These are phyloP conservation scores for Auricularia heimuer DNA, from an alignment of 768 basidiomycete genomes.

Conservation along the genomic window DNA sequence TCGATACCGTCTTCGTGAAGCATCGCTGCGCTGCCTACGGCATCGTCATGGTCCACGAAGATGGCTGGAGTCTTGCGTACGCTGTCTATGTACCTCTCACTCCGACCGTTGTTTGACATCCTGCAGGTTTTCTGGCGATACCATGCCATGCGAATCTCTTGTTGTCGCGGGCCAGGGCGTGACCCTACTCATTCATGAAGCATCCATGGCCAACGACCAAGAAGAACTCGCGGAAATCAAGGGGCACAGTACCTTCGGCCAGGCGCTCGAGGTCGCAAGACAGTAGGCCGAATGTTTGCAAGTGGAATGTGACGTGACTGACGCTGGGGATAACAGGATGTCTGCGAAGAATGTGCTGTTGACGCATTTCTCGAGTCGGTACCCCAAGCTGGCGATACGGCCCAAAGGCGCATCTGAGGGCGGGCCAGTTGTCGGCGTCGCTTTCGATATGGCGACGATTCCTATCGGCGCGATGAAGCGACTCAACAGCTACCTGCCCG, in stretches of 20 bases:
- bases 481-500: slow-evolving; percentile 62
- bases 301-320: background rate
- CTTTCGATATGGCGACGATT: slow-evolving; percentile 72
- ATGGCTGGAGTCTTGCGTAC: slow-evolving; percentile 73
- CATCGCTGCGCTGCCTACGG: slow-evolving; percentile 74
- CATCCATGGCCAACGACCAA: slow-evolving; percentile 83
- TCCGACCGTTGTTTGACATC: slow-evolving; percentile 3
- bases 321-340: slow-evolving; percentile 46
- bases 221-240: slow-evolving; percentile 61
- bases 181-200: slow-evolving; percentile 88
- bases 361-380: slow-evolving; percentile 92
- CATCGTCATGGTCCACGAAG: slow-evolving; percentile 49
- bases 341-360: slow-evolving; percentile 74
- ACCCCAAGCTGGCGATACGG: slow-evolving; percentile 46
- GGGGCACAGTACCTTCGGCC: slow-evolving; percentile 83
- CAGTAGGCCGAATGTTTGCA: slow-evolving; percentile 29
- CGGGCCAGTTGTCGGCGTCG: slow-evolving; percentile 53
- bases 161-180: slow-evolving; percentile 53
- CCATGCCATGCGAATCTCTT: slow-evolving; percentile 61
- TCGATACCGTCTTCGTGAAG: slow-evolving; percentile 60
- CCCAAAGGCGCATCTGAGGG: slow-evolving; percentile 11
- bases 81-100: slow-evolving; percentile 18
- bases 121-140: slow-evolving; percentile 87
- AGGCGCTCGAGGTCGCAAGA: slow-evolving; percentile 71
- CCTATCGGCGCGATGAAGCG: slow-evolving; percentile 79